A percentile compares a stretch with the other conserved stretches of the same genome.
Evolutionary conservation across 2,329 filamentous ascomycete genomes (phyloP).

Genomic region (Teratosphaeria gauchensis): DNA sequence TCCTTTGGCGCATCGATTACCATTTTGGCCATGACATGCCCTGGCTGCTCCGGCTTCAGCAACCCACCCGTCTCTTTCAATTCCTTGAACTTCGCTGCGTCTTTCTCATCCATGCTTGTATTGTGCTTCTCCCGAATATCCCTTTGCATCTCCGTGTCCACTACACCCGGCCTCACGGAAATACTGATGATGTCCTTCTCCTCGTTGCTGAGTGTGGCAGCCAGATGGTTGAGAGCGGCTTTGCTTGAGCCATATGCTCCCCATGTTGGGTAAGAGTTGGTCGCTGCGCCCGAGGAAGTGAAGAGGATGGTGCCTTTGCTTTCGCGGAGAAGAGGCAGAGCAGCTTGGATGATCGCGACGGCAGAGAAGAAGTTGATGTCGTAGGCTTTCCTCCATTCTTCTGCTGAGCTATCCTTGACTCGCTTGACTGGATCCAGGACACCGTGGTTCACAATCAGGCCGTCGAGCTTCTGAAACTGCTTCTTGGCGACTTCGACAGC

Average conservation of each 20-base stretch:
- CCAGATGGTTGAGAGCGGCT: constrained; percentile 72
- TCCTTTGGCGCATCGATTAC: constrained; percentile 54
- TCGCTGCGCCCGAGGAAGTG: constrained; percentile 69
- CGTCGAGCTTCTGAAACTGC: constrained; percentile 61
- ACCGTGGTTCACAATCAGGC: constrained; percentile 81
- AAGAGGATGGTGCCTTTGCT: constrained; percentile 64
- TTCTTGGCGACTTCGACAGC: constrained; percentile 56
- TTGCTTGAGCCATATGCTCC: constrained; percentile 75
- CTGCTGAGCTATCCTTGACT: constrained; percentile 55
- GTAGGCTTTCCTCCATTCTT: constrained; percentile 67
- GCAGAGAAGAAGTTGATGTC: constrained; percentile 82
- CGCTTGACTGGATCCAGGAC: constrained; percentile 64
- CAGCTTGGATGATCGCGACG: constrained; percentile 66
- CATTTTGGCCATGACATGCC: constrained; percentile 74
- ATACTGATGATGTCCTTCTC: constrained; percentile 67
- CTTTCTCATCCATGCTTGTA: constrained; percentile 47
- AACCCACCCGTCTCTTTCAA: constrained; percentile 63
- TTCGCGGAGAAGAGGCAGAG: constrained; percentile 58
- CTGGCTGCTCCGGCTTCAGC: constrained; percentile 66
- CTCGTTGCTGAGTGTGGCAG: constrained; percentile 61
- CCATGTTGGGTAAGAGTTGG: constrained; percentile 60
- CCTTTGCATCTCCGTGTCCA: constrained; percentile 87
- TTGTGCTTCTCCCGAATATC: constrained; percentile 65
- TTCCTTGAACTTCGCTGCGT: constrained; percentile 55
- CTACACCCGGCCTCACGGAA: constrained; percentile 66